phyloP scores from a whole-genome alignment of 208 protist genomes.

The Eutreptiella sp. region DNA sequence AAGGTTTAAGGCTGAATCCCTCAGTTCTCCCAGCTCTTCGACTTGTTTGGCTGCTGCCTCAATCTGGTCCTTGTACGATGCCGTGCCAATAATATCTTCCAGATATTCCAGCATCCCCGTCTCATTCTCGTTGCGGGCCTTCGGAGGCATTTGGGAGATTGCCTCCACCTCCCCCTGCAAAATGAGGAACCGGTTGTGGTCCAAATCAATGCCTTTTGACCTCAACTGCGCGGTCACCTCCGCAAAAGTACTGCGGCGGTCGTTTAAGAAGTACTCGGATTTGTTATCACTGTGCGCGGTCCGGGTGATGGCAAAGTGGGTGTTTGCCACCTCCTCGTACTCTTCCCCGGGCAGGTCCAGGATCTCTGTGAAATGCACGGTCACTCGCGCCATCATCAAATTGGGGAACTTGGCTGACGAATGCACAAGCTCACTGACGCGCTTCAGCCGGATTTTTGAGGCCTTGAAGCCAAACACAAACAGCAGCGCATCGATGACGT shows the following conservation, averaged over 20 bases:
- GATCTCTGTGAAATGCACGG: constrained; percentile 94
- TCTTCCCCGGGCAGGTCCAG: constrained; percentile 62
- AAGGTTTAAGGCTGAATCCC: constrained; percentile 79
- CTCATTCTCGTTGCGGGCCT: constrained; percentile 86
- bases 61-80: constrained; percentile 83
- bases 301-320: constrained; percentile 82
- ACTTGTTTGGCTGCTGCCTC: constrained; percentile 57
- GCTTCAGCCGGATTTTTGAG: constrained; percentile 93
- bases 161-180: constrained; percentile 99
- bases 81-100: constrained; percentile 98
- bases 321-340: constrained; percentile 69
- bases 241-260: constrained; percentile 54
- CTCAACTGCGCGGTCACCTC: constrained; percentile 82
- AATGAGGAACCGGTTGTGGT: constrained; percentile 99
- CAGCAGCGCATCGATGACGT: constrained; percentile 99
- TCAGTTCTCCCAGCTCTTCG: constrained; percentile 82
- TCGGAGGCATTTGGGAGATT: constrained; percentile 99
- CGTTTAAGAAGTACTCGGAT: constrained; percentile 91
- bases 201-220: constrained; percentile 94
- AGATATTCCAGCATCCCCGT: constrained; percentile 99
- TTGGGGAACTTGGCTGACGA: constrained; percentile 86
- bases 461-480: constrained; percentile 99
- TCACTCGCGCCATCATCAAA: constrained; percentile 83
- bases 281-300: constrained; percentile 75
- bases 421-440: constrained; percentile 98